These are phyloP conservation scores for Cryphonectria parasitica DNA, from an alignment of 2,329 filamentous ascomycete genomes.

Conservation along the genomic window DNA sequence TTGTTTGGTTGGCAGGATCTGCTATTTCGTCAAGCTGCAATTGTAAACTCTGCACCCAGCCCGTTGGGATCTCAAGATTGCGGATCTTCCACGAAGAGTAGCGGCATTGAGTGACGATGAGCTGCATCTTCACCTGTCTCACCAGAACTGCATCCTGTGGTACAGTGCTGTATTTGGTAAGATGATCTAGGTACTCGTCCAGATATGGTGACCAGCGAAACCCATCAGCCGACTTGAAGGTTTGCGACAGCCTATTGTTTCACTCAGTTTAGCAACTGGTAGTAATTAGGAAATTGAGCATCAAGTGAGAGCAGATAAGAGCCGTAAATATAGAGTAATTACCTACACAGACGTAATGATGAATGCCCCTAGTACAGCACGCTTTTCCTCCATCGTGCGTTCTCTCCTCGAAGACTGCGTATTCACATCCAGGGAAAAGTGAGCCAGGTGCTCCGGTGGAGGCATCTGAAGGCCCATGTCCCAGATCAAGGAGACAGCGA, in stretches of 20 bases:
- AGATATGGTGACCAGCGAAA: conserved; percentile 34
- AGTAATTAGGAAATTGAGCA: background rate
- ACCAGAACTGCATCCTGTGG: conserved; percentile 31
- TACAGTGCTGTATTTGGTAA: conserved; percentile 26
- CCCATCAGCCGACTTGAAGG: conserved; percentile 31
- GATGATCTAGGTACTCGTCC: conserved; percentile 31
- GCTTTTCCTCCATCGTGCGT: conserved; percentile 32
- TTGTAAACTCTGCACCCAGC: conserved; percentile 15
- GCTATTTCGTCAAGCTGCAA: conserved; percentile 5
- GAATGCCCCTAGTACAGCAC: conserved; percentile 31
- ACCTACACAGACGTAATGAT: conserved; percentile 42
- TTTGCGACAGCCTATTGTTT: conserved; percentile 30
- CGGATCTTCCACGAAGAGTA: conserved; percentile 24
- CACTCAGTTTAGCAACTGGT: background rate
- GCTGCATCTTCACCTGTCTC: conserved; percentile 32
- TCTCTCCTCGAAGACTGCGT: conserved; percentile 2
- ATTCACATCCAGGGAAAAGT: background rate
- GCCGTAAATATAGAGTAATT: background rate
- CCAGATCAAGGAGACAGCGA: conserved; percentile 45
- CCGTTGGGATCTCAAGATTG: background rate
- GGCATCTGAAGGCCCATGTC: conserved; percentile 48
- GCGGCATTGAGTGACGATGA: conserved; percentile 32
- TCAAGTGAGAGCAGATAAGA: background rate
- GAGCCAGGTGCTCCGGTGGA: conserved; percentile 32
- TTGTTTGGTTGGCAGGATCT: background rate